phyloP scores from a whole-genome alignment of 345 rosid species.

The Syzygium jambos region DNA sequence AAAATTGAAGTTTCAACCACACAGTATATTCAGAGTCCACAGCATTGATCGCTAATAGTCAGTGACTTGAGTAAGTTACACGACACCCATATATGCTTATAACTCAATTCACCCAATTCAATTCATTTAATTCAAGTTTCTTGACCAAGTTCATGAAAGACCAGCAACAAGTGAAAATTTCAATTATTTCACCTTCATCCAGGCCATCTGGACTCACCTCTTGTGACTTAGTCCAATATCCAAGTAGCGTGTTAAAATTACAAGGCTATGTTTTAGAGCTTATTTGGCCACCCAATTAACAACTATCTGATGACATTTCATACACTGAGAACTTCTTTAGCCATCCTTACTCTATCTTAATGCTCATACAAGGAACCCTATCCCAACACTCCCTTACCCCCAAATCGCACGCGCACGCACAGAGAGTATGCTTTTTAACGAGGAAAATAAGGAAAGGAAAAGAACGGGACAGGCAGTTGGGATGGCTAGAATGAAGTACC shows the following conservation, averaged over 20 bases:
- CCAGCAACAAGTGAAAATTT: neutral
- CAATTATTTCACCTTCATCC: neutral
- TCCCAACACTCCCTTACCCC: neutral
- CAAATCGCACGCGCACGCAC: neutral
- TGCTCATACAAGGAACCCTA: neutral
- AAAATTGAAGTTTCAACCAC: neutral
- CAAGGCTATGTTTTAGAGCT: neutral
- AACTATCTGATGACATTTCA: neutral
- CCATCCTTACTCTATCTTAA: neutral
- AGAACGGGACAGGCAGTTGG: neutral
- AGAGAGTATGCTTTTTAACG: neutral
- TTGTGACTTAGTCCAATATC: neutral
- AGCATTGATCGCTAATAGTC: neutral
- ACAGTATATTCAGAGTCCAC: neutral
- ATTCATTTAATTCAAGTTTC: neutral
- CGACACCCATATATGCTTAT: neutral
- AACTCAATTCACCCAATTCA: neutral
- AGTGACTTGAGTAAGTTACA: neutral
- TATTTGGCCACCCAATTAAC: neutral
- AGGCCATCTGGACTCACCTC: neutral
- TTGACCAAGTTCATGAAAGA: neutral
- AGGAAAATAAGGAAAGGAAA: neutral
- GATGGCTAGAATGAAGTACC: constrained; percentile 18
- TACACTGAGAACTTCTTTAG: neutral
- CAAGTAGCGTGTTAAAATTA: neutral